Evolutionary conservation across 148 eudicot species (phyloP).

Genomic region (Agrostemma githago): DNA sequence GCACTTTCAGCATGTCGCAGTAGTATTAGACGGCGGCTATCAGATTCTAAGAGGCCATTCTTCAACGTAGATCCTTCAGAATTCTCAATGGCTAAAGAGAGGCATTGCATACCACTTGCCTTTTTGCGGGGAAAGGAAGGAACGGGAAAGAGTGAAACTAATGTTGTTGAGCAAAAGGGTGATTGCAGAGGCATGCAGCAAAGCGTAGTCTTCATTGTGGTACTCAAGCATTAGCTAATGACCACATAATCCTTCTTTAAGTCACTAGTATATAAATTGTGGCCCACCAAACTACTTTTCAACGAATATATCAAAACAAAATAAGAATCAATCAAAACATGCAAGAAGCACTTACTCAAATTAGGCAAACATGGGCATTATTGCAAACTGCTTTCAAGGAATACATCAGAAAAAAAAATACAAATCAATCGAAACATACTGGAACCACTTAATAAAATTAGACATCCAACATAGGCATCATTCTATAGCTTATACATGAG

Average conservation of each 20-base stretch:
- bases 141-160: slow-evolving; percentile 16
- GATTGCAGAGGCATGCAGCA: slow-evolving; percentile 17
- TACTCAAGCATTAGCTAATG: slow-evolving; percentile 9
- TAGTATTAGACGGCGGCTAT: slow-evolving; percentile 61
- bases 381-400: slow-evolving; percentile 7
- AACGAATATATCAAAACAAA: too few relatives aligned
- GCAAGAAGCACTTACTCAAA: too few relatives aligned
- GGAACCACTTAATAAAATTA: neutral
- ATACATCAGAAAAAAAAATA: neutral
- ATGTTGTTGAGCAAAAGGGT: slow-evolving; percentile 9
- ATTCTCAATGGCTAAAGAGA: slow-evolving; percentile 31
- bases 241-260: slow-evolving; percentile 18
- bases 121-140: slow-evolving; percentile 9
- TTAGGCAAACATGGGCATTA: too few relatives aligned
- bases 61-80: slow-evolving; percentile 27
- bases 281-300: neutral
- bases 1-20: slow-evolving; percentile 83
- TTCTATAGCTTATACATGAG: neutral
- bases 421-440: too few relatives aligned
- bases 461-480: neutral
- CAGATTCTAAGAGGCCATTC: slow-evolving; percentile 22
- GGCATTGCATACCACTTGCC: slow-evolving; percentile 13
- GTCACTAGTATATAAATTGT: neutral
- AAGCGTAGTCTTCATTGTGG: slow-evolving; percentile 22
- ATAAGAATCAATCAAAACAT: too few relatives aligned